Evolutionary conservation across 176 grass and related monocot genomes (phyloP), one percentile per base, ranked within the genome.

Genomic region (Ensete ventricosum): DNA sequence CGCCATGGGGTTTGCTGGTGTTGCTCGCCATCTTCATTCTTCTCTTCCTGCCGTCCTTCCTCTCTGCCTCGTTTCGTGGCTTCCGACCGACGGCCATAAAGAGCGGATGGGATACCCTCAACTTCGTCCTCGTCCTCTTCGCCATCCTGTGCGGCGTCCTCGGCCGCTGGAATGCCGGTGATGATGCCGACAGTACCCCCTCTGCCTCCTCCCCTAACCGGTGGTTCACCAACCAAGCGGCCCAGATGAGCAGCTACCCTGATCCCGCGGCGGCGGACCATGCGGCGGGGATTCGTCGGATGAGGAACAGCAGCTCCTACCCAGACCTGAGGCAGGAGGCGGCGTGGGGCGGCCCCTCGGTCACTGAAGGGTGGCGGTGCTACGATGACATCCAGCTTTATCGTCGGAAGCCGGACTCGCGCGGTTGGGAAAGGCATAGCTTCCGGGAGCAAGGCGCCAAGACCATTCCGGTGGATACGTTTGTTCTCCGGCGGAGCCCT

Each of bases 91-190:
- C 59, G 79, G 72, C 11, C 23, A 24, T 87, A 52, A 93, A 90
- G 88, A 88, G 83, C 62, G 91, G 96, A 0, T 95, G 96, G 96
- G 91, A 91, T 77, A 58, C 87, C 21, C 80, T 99, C 62, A 99
- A 91, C 83, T 76, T 99, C 55, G 84, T 79, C 76, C 82, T 99
- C 22, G 96, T 99, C 19, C 71, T 86, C 52, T 91, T 95, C 65
- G 96, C 96, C 24, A 99, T 99, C 75, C 83, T 94, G 14, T 89
- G 96, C 65, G 96, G 96, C 14, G 75, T 99, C 9, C 96, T 99
- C 12, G 73, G 88, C 64, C 91, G 95, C 74, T 60, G 72, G 53
- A 25, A 57, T 29, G 67, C 73, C 51, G 80, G 62, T 0, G 77
- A 80, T 2, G 84, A 78, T n/a, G 89, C 34, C 1, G 72, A 58